Evolutionary conservation across 768 basidiomycete genomes (phyloP).

Genomic region (Suillus tomentosus): DNA sequence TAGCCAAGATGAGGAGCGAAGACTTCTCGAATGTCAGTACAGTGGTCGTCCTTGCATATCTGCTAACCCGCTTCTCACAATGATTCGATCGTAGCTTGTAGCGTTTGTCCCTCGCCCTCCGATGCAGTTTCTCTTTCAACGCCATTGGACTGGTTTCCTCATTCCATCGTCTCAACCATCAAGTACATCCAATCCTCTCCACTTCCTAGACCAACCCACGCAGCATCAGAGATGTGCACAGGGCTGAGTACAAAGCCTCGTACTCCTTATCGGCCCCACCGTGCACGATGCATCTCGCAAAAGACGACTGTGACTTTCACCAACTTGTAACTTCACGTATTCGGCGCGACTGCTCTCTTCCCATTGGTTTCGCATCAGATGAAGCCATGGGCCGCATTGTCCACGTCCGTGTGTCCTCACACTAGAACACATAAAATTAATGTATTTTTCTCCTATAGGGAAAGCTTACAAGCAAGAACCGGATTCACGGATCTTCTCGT

Average conservation of each 20-base stretch:
- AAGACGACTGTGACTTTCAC: not conserved
- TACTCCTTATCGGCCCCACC: not conserved
- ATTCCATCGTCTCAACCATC: not conserved
- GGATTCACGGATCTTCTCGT: not conserved
- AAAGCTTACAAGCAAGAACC: not conserved
- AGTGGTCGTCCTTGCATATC: not conserved
- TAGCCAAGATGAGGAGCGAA: not conserved
- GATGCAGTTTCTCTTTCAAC: not conserved
- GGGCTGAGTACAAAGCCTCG: not conserved
- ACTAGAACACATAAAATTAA: not conserved
- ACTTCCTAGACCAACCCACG: not conserved
- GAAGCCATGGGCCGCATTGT: not conserved
- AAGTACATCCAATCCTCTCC: not conserved
- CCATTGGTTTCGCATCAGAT: not conserved
- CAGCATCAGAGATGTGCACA: not conserved
- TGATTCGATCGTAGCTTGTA: not conserved
- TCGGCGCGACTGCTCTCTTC: not conserved
- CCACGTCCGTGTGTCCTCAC: not conserved
- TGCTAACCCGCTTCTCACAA: not conserved
- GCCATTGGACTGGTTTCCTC: not conserved
- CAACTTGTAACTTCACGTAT: not conserved
- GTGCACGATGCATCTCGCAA: not conserved
- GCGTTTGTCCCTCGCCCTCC: not conserved
- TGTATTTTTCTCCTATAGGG: not conserved
- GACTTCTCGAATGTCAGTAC: not conserved